These are phyloP conservation scores for Euphorbia tirucalli DNA, from an alignment of 345 rosid species.

Conservation along the genomic window DNA sequence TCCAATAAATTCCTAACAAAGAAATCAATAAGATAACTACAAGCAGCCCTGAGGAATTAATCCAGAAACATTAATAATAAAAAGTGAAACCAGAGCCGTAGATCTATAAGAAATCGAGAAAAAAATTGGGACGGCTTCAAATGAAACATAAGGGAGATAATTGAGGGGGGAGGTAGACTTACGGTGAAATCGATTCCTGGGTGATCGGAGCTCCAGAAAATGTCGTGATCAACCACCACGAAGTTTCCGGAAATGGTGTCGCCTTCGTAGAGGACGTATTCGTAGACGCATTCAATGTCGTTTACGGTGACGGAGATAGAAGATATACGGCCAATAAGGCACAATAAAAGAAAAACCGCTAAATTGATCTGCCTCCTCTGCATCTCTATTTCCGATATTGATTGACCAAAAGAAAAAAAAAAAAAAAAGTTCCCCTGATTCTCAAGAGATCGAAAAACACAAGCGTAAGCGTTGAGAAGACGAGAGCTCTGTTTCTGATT, in stretches of 20 bases:
- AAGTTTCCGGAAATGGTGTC: slow-evolving; percentile 87
- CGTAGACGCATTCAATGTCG: slow-evolving; percentile 87
- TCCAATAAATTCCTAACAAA: background rate
- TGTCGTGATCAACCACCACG: slow-evolving; percentile 97
- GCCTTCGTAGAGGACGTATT: slow-evolving; percentile 90
- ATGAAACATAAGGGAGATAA: background rate
- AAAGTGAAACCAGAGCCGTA: background rate
- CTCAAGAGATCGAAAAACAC: background rate
- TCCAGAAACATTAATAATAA: background rate
- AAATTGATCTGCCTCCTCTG: slow-evolving; percentile 35
- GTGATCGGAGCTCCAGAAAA: slow-evolving; percentile 97
- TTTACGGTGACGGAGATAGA: slow-evolving; percentile 85
- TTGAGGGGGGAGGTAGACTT: slow-evolving; percentile 11
- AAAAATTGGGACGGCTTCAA: background rate
- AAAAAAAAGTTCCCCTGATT: background rate
- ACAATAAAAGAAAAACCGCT: slow-evolving; percentile 35
- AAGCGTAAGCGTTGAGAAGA: background rate
- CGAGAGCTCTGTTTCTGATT: background rate
- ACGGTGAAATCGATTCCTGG: slow-evolving; percentile 94
- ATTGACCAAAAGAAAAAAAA: too few species aligned
- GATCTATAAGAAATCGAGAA: background rate
- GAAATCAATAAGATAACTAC: background rate
- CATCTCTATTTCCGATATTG: slow-evolving; percentile 12
- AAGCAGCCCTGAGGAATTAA: background rate
- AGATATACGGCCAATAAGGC: slow-evolving; percentile 41